These are phyloP conservation scores for Flueggea neowawraea DNA, from an alignment of 441 rosid genomes.

Conservation along the genomic window DNA sequence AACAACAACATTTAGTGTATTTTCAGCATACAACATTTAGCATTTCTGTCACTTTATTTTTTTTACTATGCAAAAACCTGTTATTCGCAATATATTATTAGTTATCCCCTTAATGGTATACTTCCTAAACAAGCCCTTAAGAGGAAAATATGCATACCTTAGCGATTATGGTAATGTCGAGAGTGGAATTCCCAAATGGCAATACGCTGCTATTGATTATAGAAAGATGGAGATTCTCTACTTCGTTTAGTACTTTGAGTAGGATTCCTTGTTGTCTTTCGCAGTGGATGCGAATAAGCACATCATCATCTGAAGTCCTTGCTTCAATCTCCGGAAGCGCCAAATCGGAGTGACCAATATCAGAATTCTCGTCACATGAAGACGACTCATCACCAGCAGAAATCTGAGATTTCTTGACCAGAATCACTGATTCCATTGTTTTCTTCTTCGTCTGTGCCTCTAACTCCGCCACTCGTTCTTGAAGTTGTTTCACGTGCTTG, in stretches of 20 bases:
- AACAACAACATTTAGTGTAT: too few relatives aligned
- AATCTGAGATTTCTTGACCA: constrained; percentile 56
- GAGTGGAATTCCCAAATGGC: constrained; percentile 66
- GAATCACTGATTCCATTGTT: constrained; percentile 57
- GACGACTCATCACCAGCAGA: constrained; percentile 41
- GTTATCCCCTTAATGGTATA: too few relatives aligned
- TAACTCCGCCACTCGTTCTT: constrained; percentile 37
- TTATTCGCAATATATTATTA: too few relatives aligned
- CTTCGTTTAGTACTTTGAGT: constrained; percentile 39
- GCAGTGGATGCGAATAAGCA: constrained; percentile 70
- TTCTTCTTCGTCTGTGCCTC: constrained; percentile 50
- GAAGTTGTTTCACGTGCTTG: constrained; percentile 51
- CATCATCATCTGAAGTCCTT: constrained; percentile 49
- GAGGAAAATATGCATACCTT: constrained; percentile 38
- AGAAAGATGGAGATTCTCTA: constrained; percentile 56
- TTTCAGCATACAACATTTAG: not conserved
- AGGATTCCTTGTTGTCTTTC: constrained; percentile 48
- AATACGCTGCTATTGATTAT: constrained; percentile 49
- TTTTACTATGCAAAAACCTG: too few relatives aligned
- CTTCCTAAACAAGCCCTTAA: too few relatives aligned
- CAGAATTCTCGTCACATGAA: constrained; percentile 42
- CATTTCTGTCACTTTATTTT: too few relatives aligned
- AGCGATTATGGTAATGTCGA: constrained; percentile 64
- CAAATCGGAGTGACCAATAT: constrained; percentile 18
- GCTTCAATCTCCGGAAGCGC: constrained; percentile 82